phyloP scores from a whole-genome alignment of 2,329 filamentous ascomycete genomes.

The Graphilbum sp. region DNA sequence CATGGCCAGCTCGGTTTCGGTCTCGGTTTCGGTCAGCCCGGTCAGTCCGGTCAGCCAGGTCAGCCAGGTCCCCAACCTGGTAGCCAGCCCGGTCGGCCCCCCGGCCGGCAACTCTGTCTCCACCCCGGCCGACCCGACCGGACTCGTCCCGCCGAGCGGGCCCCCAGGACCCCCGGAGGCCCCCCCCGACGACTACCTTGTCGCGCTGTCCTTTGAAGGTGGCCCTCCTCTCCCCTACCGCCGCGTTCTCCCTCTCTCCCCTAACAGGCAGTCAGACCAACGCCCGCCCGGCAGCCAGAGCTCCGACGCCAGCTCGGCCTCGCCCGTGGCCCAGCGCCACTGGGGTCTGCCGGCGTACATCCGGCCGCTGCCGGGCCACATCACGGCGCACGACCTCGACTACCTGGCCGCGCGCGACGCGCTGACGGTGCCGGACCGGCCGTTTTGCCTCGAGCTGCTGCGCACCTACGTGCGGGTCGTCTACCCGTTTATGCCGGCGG shows the following conservation, averaged over 20 bases:
- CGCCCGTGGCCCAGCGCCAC: no score
- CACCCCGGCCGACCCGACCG: no score
- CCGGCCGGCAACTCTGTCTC: no score
- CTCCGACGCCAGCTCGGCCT: no score
- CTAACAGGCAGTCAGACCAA: no score
- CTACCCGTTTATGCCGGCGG: conserved; percentile 49
- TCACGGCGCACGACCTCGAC: conserved; percentile 28
- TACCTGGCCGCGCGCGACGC: conserved; percentile 50
- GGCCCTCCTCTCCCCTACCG: neutral
- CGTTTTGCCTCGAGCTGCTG: conserved; percentile 43
- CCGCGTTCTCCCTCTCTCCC: no score
- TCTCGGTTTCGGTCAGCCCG: neutral
- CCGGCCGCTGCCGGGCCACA: neutral
- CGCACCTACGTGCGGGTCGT: conserved; percentile 24
- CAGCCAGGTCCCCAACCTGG: no score
- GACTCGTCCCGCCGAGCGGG: no score
- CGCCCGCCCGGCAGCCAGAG: no score
- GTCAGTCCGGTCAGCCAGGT: no score
- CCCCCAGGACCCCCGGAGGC: no score
- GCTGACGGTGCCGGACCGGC: conserved; percentile 37
- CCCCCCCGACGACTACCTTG: neutral
- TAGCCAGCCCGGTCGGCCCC: no score
- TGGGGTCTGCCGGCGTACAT: neutral
- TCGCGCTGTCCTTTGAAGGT: neutral
- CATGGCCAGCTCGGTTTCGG: neutral